Percentiles rank a stretch among this genome's conserved stretches.
Conservation (phyloP, 2,329 filamentous ascomycete species). For the Daldinia sp. region DNA sequence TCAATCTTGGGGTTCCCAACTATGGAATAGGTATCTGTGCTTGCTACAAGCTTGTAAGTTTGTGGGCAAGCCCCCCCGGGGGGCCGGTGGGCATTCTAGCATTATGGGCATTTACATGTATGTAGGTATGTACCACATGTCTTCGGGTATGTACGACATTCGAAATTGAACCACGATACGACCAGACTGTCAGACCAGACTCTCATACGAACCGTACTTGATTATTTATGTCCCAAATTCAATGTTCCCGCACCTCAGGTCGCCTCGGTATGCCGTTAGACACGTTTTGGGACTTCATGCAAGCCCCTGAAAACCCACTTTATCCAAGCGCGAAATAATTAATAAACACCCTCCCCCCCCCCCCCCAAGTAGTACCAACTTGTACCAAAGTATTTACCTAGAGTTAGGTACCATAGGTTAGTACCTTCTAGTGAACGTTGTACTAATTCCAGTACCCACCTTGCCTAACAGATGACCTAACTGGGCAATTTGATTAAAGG, state of each 20-base stretch:
- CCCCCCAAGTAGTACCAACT: neutral
- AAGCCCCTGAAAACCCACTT: constrained; percentile 37
- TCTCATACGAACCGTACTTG: constrained; percentile 6
- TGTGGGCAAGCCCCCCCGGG: no score
- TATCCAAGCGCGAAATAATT: constrained; percentile 34
- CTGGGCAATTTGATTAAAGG: constrained; percentile 42
- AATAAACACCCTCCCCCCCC: neutral
- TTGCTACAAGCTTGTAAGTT: no score
- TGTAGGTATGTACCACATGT: constrained; percentile 1
- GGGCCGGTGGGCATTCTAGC: neutral
- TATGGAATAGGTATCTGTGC: no score
- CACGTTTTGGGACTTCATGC: constrained; percentile 39
- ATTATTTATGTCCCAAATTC: constrained; percentile 11
- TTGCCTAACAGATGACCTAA: constrained; percentile 12
- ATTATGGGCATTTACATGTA: neutral
- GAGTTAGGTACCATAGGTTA: no score
- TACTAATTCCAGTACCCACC: neutral
- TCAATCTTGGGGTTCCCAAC: no score
- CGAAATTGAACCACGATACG: constrained; percentile 12
- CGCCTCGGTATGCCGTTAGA: constrained; percentile 40
- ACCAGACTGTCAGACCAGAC: neutral
- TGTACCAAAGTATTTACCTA: neutral
- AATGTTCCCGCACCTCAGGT: constrained; percentile 24
- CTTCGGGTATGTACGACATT: constrained; percentile 11
- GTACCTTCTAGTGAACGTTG: no score